These are phyloP conservation scores for Quercus phellos DNA, from an alignment of 331 rosid species.

Conservation along the genomic window DNA sequence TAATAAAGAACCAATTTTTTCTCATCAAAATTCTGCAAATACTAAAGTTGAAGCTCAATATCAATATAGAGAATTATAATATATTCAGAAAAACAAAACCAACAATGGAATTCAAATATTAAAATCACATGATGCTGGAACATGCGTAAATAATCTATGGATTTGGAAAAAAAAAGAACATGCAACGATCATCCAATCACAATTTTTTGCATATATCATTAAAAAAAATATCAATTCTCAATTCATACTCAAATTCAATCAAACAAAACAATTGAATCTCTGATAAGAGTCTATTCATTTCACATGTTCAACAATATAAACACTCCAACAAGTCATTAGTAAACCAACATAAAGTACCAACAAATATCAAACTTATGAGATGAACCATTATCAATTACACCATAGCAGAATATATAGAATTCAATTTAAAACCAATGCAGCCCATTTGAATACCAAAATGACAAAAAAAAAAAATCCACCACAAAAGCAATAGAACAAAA, in stretches of 20 bases:
- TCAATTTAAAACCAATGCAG: neutral
- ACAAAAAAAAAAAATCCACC: neutral
- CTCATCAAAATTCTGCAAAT: neutral
- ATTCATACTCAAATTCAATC: slow-evolving; percentile 20
- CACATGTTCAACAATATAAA: too few relatives aligned
- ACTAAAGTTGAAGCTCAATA: neutral
- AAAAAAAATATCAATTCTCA: neutral
- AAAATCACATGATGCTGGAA: neutral
- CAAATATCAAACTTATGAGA: neutral
- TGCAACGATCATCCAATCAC: neutral
- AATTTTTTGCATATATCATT: neutral
- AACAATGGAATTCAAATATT: neutral
- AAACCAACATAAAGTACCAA: neutral
- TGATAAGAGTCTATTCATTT: neutral
- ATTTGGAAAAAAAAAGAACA: neutral
- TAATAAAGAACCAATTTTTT: neutral
- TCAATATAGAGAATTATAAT: neutral
- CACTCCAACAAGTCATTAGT: neutral
- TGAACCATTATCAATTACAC: neutral
- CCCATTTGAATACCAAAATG: neutral
- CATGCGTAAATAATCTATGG: neutral
- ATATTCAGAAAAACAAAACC: neutral
- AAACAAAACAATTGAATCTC: neutral
- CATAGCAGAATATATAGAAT: neutral
- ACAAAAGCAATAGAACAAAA: neutral